Evolutionary conservation across 2,329 filamentous ascomycete species (phyloP).

Genomic region (Fusarium illudens): DNA sequence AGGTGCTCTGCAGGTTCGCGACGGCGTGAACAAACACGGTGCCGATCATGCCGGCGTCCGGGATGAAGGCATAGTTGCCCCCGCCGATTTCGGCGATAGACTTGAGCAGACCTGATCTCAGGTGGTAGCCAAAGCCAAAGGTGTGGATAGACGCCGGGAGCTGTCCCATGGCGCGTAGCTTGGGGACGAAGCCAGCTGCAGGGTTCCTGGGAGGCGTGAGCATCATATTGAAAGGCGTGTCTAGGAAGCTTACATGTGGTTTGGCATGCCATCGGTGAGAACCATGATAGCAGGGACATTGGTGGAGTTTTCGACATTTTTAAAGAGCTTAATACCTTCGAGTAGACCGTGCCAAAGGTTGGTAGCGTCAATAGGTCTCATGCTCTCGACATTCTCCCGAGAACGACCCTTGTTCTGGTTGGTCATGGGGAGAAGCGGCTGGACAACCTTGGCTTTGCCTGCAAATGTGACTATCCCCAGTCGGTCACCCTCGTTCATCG

Average conservation of each 20-base stretch:
- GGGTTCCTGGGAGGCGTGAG: constrained; percentile 51
- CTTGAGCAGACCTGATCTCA: constrained; percentile 61
- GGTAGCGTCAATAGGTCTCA: constrained; percentile 53
- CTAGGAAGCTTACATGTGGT: constrained; percentile 53
- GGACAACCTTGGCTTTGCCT: constrained; percentile 52
- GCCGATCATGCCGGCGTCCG: constrained; percentile 69
- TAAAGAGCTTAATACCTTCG: constrained; percentile 60
- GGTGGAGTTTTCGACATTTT: constrained; percentile 39
- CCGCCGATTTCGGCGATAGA: constrained; percentile 65
- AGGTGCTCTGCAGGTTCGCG: constrained; percentile 68
- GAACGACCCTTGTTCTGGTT: constrained; percentile 54
- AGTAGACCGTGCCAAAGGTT: constrained; percentile 68
- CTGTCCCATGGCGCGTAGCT: constrained; percentile 53
- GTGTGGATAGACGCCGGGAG: constrained; percentile 55
- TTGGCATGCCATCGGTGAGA: constrained; percentile 64
- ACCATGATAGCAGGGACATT: constrained; percentile 62
- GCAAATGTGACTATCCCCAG: constrained; percentile 67
- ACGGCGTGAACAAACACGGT: constrained; percentile 70
- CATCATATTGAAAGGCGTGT: accelerated
- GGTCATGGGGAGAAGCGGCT: constrained; percentile 59
- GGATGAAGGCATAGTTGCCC: constrained; percentile 69
- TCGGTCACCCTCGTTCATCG: constrained; percentile 62
- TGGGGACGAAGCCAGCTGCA: constrained; percentile 61
- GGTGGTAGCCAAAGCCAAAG: constrained; percentile 49
- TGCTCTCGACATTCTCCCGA: constrained; percentile 52